phyloP scores from a whole-genome alignment of 306 rosid species.

The Casuarina equisetifolia region DNA sequence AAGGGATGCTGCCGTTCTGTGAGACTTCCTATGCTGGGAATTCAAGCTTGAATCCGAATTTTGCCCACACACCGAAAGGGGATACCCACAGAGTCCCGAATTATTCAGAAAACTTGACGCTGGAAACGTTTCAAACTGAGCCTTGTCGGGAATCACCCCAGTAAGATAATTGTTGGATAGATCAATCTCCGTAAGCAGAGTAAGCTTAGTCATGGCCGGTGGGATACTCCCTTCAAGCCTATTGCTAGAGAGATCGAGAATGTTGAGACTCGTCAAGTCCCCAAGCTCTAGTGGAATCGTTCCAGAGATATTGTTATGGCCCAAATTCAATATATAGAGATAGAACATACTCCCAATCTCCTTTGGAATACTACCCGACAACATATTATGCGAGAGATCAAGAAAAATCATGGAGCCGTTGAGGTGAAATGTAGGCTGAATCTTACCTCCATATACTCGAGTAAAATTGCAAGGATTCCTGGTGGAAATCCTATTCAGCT shows the following conservation, averaged over 20 bases:
- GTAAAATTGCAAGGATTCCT: slow-evolving; percentile 95
- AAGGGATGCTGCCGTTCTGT: slow-evolving; percentile 64
- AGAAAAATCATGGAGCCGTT: slow-evolving; percentile 88
- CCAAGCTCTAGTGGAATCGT: slow-evolving; percentile 79
- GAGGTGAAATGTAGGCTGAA: slow-evolving; percentile 67
- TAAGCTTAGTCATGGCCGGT: slow-evolving; percentile 47
- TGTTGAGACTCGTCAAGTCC: slow-evolving; percentile 54
- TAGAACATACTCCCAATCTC: slow-evolving; percentile 69
- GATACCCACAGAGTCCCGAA: slow-evolving; percentile 87
- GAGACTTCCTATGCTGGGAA: slow-evolving; percentile 55
- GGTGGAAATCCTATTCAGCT: slow-evolving; percentile 63
- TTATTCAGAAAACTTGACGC: slow-evolving; percentile 57
- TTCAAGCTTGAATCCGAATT: slow-evolving; percentile 15
- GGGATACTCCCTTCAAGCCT: slow-evolving; percentile 71
- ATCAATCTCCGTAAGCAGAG: slow-evolving; percentile 71
- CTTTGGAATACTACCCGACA: slow-evolving; percentile 76
- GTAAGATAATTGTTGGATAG: slow-evolving; percentile 63
- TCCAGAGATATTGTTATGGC: slow-evolving; percentile 74
- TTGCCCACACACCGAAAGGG: slow-evolving; percentile 49
- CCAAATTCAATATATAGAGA: slow-evolving; percentile 70
- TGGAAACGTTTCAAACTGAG: slow-evolving; percentile 82
- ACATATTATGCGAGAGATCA: slow-evolving; percentile 73
- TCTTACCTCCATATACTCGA: slow-evolving; percentile 74
- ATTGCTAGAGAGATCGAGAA: slow-evolving; percentile 86
- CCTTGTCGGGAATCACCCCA: slow-evolving; percentile 66